Conservation (phyloP, 208 protist species). For the Acanthamoeba healyi region DNA sequence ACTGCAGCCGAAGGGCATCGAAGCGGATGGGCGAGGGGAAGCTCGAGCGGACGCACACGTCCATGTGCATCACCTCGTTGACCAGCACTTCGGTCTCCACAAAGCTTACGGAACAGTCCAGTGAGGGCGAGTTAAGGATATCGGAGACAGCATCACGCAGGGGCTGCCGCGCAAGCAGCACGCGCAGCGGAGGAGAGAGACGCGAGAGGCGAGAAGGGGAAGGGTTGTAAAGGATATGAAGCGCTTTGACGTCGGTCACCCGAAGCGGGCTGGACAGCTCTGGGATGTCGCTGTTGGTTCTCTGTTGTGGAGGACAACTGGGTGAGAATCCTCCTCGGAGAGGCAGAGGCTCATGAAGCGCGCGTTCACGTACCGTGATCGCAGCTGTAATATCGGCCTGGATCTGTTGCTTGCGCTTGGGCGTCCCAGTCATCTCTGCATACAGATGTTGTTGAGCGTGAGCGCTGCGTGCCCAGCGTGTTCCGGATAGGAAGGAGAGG, state of each 20-base stretch:
- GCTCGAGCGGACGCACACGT: not conserved
- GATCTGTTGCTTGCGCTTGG: conserved; percentile 39
- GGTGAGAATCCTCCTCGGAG: too few species aligned
- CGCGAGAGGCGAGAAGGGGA: not conserved
- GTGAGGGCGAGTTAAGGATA: not conserved
- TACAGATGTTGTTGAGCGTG: not conserved
- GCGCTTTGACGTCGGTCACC: not conserved
- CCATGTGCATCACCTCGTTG: not conserved
- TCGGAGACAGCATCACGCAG: too few species aligned
- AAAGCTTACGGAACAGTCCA: not conserved
- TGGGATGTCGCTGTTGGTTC: not conserved
- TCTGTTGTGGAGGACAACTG: not conserved
- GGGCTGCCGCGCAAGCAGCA: too few species aligned
- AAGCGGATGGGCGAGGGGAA: conserved; percentile 22
- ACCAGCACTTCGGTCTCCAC: conserved; percentile 15
- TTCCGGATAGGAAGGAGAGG: too few species aligned
- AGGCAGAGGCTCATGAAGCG: too few species aligned
- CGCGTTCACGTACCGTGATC: not conserved
- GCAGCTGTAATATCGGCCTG: not conserved
- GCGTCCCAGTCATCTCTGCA: not conserved
- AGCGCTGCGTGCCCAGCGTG: not conserved
- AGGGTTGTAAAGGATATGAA: conserved; percentile 6
- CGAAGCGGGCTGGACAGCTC: not conserved
- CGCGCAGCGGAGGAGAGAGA: too few species aligned
- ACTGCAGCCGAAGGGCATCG: not conserved